phyloP scores from a whole-genome alignment of 371 early-diverging fungal species.

The Lichtheimia corymbifera region DNA sequence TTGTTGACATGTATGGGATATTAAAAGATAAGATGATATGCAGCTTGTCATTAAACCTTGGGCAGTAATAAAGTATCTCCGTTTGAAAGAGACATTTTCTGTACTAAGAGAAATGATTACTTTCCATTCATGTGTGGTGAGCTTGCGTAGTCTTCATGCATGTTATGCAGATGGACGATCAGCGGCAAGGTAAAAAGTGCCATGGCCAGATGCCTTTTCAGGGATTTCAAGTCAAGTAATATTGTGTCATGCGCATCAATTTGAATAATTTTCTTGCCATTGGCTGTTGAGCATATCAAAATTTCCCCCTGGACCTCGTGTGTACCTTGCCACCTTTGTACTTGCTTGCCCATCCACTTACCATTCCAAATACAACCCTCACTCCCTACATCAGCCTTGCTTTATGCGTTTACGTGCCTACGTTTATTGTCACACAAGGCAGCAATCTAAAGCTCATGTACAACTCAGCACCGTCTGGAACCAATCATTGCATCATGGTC shows the following conservation, averaged over 20 bases:
- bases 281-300: not conserved
- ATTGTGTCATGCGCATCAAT: too few relatives aligned
- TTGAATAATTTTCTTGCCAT: too few relatives aligned
- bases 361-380: slow-evolving; percentile 2
- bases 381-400: slow-evolving; percentile 18
- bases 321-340: not conserved
- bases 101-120: too few relatives aligned
- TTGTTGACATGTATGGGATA: too few relatives aligned
- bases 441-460: too few relatives aligned
- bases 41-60: too few relatives aligned
- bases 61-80: too few relatives aligned
- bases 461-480: slow-evolving; percentile 1
- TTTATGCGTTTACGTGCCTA: slow-evolving; percentile 4
- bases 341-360: too few relatives aligned
- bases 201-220: slow-evolving; percentile 17
- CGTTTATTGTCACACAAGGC: too few relatives aligned
- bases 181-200: not conserved
- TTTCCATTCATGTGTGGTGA: too few relatives aligned
- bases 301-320: slow-evolving; percentile 6
- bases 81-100: too few relatives aligned
- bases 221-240: slow-evolving; percentile 6
- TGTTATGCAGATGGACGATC: not conserved
- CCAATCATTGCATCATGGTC: slow-evolving; percentile 14
- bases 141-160: slow-evolving; percentile 1
- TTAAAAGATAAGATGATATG: too few relatives aligned